These are phyloP conservation scores for Colletotrichum sp. DNA, from an alignment of 2,329 filamentous ascomycete species.

Conservation along the genomic window DNA sequence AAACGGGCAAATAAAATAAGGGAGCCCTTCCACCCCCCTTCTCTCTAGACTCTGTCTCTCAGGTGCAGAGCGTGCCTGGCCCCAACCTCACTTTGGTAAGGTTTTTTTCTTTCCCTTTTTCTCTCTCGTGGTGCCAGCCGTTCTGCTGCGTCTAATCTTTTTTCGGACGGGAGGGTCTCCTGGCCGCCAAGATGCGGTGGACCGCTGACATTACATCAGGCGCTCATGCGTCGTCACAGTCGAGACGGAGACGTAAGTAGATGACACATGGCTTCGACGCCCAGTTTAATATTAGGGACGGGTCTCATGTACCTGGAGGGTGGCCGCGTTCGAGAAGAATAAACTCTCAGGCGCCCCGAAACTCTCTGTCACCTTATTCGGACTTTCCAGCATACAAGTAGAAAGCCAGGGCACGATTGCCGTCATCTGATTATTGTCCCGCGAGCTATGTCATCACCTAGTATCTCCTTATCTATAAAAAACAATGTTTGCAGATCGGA, in stretches of 20 bases:
- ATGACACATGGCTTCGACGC: not conserved
- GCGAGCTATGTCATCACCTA: not conserved
- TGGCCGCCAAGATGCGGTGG: not conserved
- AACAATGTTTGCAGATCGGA: not conserved
- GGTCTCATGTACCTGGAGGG: not conserved
- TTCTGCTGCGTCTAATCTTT: slow-evolving; percentile 5
- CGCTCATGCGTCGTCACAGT: not conserved
- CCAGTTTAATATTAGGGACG: not conserved
- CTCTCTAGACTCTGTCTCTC: not conserved
- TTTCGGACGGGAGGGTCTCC: slow-evolving; percentile 7
- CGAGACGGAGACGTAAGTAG: not conserved
- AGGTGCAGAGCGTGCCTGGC: not conserved
- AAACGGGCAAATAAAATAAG: not conserved
- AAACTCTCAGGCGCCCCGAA: not conserved
- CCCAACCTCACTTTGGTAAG: not conserved
- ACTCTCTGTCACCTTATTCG: not conserved
- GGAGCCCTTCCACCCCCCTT: not conserved
- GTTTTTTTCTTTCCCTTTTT: not conserved
- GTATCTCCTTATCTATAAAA: slow-evolving; percentile 1
- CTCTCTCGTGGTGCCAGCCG: not conserved
- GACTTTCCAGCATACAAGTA: not conserved
- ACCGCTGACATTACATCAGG: not conserved
- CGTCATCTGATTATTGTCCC: slow-evolving; percentile 1
- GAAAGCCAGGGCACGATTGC: not conserved
- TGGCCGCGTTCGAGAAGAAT: not conserved